Evolutionary conservation across 1,284 basidiomycete species (phyloP), one percentile per base, ranked within the genome.

Genomic region (Kwoniella shivajii): DNA sequence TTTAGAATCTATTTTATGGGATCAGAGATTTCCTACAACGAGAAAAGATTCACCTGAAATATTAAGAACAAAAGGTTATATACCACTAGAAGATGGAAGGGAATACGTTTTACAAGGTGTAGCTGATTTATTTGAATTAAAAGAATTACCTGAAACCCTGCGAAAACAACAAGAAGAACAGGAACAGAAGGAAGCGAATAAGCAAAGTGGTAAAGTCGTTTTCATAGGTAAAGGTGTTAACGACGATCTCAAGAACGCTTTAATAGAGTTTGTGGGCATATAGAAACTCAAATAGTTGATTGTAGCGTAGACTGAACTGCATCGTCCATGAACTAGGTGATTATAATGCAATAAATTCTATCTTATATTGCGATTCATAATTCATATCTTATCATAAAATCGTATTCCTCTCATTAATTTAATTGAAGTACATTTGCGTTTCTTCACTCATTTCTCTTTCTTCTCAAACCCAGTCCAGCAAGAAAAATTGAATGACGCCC

Each of bases 71-170:
- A 95, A 95, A 73, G 92, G 91, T 7, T 80, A 90, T 33, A 85
- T 92, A 63, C 68, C 44, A 4, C 73, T 81, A 3, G 74, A 80
- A 0, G 78, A 77, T 0, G 87, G 86, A 4, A 78, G 82, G 54
- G 82, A 83, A 55, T 85, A 84, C 65, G 84, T 94, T 50, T 76
- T 95, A 33, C 92, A 96, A 70, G 92, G 92, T 2, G 92, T 96
- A 11, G 81, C 88, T 60, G 89, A 82, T 66, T 81, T 94, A 74
- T 95, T 92, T 70, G 92, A 96, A 63, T 82, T 93, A 18, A 78
- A 80, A 2, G 77, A 81, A 54, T 76, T 86, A 30, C 57, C 50
- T 57, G 73, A 76, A 18, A 72, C 61, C 20, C 67, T 66, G 42
- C n/a, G n/a, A n/a, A 76, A 79, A 41, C 71, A 73, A 18, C 61